Evolutionary conservation across 2,329 filamentous ascomycete species (phyloP), one percentile per base, ranked within the genome.

Genomic region (Colletotrichum destructivum): DNA sequence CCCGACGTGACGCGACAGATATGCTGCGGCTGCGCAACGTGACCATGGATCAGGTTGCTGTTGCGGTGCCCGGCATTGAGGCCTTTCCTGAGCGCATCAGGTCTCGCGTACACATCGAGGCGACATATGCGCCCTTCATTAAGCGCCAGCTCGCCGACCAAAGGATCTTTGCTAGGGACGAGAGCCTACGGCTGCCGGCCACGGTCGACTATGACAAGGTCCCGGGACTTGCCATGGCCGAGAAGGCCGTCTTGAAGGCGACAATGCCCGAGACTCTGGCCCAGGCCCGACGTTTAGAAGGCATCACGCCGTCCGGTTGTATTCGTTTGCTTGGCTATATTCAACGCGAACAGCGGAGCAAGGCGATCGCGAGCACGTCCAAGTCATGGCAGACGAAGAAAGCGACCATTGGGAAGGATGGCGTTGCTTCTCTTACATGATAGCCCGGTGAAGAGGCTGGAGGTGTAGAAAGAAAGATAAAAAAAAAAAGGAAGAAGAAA

Each of bases 271-370:
- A 97, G 82, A 97, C 90, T 72, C 86, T 99, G 26, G 96, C 94
- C 0, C 96, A 98, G 87, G 96, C 96, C 42, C 88, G 94, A 60
- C 86, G 96, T 16, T 90, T 98, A 13, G 96, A 99, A 81, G 96
- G 96, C 4, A 85, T 92, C 73, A 92, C 90, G 23, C 90, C 90
- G 0, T 84, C 88, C 0, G 90, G 89, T 0, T 88, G 87, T 69
- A 78, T 92, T 54, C 82, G 89, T 66, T 78, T 96, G 73, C 81
- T 96, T 69, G 86, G 85, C 31, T 88, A 89, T 79, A 90, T 94
- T n/a, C 85, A 84, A 51, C 77, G 79, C 9, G 67, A 69, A 40
- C 54, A 51, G 31, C 59, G 73, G 49, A 52, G 55, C 16, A 66
- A 68, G 26, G 71, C 66, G 31, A 26, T 62, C 46, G 60, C 42